Percentiles rank a stretch among this genome's conserved stretches.
Evolutionary conservation across 768 basidiomycete species (phyloP).

Genomic region (Leccinum subgranulosum): DNA sequence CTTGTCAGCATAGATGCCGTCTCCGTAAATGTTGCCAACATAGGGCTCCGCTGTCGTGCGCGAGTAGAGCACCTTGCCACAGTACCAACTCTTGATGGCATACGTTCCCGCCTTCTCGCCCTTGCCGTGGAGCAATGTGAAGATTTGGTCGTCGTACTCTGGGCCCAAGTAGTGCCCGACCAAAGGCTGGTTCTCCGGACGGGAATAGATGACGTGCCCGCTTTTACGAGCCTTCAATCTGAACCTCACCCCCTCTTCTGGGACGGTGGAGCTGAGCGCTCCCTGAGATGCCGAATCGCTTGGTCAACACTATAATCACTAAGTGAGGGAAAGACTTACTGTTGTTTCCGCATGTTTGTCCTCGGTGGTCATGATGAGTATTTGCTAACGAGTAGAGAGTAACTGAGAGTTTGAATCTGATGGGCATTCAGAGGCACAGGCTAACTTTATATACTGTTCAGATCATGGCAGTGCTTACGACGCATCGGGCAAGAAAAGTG

Average conservation of each 20-base stretch:
- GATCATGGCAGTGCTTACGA: no score
- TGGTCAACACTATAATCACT: no score
- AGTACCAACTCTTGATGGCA: slow-evolving; percentile 6
- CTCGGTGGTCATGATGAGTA: no score
- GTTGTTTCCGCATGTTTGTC: no score
- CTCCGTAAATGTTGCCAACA: no score
- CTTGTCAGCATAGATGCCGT: no score
- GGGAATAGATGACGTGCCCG: not conserved
- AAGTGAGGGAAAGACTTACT: no score
- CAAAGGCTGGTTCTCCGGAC: not conserved
- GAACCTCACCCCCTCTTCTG: slow-evolving; percentile 1
- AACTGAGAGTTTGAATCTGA: no score
- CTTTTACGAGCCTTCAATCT: not conserved
- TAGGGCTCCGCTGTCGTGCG: not conserved
- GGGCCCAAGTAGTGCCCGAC: not conserved
- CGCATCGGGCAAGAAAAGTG: no score
- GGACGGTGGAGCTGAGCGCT: not conserved
- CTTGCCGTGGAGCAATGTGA: slow-evolving; percentile 1
- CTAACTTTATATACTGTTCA: not conserved
- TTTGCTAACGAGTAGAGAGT: no score
- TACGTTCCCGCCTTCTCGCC: not conserved
- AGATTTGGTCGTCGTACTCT: slow-evolving; percentile 1
- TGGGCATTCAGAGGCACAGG: no score
- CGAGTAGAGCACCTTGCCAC: slow-evolving; percentile 2
- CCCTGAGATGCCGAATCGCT: not conserved